Percentiles rank a stretch among this genome's conserved stretches.
These are phyloP conservation scores for Xylaria sp. DNA, from an alignment of 2,329 filamentous ascomycete species.

Conservation along the genomic window DNA sequence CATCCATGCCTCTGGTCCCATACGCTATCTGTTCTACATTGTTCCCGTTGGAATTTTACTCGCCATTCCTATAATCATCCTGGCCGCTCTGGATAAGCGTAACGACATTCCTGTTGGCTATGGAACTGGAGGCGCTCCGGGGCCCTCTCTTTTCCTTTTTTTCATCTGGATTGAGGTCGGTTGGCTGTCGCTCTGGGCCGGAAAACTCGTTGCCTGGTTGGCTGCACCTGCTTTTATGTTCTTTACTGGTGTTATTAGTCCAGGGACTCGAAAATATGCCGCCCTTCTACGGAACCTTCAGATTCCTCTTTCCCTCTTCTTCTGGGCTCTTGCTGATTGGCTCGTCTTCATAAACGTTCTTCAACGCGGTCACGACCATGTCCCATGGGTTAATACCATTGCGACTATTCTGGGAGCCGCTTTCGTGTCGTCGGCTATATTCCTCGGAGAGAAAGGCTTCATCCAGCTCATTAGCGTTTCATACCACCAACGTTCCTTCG, in stretches of 20 bases:
- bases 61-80: constrained; percentile 69
- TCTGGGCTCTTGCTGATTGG: constrained; percentile 72
- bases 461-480: constrained; percentile 86
- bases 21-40: constrained; percentile 75
- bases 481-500: constrained; percentile 86
- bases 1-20: constrained; percentile 70
- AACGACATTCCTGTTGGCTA: constrained; percentile 53
- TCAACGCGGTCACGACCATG: constrained; percentile 46
- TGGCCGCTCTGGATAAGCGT: constrained; percentile 57
- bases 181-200: constrained; percentile 74
- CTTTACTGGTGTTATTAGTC: constrained; percentile 74
- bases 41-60: constrained; percentile 70
- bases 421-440: constrained; percentile 74
- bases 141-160: constrained; percentile 66
- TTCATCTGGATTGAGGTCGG: constrained; percentile 76
- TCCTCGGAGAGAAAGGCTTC: constrained; percentile 79
- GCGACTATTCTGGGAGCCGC: constrained; percentile 73
- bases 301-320: constrained; percentile 73
- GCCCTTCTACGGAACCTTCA: constrained; percentile 71
- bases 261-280: constrained; percentile 76
- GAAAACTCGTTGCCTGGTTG: constrained; percentile 71
- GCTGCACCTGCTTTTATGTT: constrained; percentile 74
- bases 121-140: constrained; percentile 45
- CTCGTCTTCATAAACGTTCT: constrained; percentile 70
- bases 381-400: constrained; percentile 67